A percentile compares a stretch with the other conserved stretches of the same genome.
These are phyloP conservation scores for Salisapilia sapeloensis DNA, from an alignment of 352 stramenopile genomes.

Conservation along the genomic window DNA sequence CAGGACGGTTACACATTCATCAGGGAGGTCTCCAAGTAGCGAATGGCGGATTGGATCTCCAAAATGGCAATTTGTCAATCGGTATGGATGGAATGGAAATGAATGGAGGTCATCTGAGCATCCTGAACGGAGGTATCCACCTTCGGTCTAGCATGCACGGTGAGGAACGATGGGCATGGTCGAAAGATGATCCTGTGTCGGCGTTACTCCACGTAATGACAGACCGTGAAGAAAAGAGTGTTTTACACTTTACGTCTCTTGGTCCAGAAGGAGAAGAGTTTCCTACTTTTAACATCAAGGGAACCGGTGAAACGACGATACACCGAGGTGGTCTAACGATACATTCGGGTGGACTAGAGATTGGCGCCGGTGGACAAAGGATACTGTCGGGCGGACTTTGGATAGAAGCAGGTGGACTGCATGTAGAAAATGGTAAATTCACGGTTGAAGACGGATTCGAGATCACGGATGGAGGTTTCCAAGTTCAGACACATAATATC, in stretches of 20 bases:
- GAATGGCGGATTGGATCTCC: slow-evolving; percentile 19
- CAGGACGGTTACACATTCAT: slow-evolving; percentile 38
- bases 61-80: slow-evolving; percentile 19
- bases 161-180: too few relatives aligned
- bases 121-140: too few relatives aligned
- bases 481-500: slow-evolving; percentile 16
- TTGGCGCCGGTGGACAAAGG: slow-evolving; percentile 34
- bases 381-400: slow-evolving; percentile 39
- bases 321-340: slow-evolving; percentile 37
- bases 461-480: slow-evolving; percentile 42
- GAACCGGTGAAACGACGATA: slow-evolving; percentile 25
- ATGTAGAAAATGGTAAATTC: slow-evolving; percentile 28
- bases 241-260: too few relatives aligned
- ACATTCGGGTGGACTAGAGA: slow-evolving; percentile 20
- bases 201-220: too few relatives aligned
- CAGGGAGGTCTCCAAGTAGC: slow-evolving; percentile 28
- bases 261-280: too few relatives aligned
- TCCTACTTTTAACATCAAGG: slow-evolving; percentile 40
- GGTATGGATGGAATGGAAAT: too few relatives aligned
- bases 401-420: slow-evolving; percentile 31
- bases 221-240: too few relatives aligned
- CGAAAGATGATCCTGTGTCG: too few relatives aligned
- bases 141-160: too few relatives aligned
- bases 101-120: too few relatives aligned
- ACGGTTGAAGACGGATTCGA: slow-evolving; percentile 32